These are phyloP conservation scores for Fusarium keratoplasticum DNA, from an alignment of 2,329 filamentous ascomycete species.

Conservation along the genomic window DNA sequence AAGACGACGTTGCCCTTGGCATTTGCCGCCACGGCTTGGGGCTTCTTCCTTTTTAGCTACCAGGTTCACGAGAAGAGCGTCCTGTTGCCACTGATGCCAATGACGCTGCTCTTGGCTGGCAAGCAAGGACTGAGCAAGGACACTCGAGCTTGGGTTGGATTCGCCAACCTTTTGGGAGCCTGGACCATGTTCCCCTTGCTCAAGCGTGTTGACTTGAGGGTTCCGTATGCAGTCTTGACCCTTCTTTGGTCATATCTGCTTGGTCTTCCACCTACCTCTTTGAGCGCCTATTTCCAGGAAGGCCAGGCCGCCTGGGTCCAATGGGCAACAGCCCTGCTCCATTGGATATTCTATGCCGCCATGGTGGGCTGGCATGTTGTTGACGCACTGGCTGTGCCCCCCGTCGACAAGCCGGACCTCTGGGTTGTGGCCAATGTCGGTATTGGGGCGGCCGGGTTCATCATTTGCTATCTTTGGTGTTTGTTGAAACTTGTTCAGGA, in stretches of 20 bases:
- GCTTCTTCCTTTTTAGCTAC: slow-evolving; percentile 97
- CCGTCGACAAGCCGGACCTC: slow-evolving; percentile 84
- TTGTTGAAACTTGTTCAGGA: slow-evolving; percentile 74
- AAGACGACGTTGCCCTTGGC: slow-evolving; percentile 83
- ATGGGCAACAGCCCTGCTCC: slow-evolving; percentile 74
- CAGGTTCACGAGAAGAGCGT: slow-evolving; percentile 99
- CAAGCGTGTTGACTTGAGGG: slow-evolving; percentile 81
- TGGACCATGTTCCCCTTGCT: slow-evolving; percentile 97
- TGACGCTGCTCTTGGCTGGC: slow-evolving; percentile 87
- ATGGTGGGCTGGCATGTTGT: slow-evolving; percentile 87
- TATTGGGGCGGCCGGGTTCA: slow-evolving; percentile 86
- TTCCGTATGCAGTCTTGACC: slow-evolving; percentile 88
- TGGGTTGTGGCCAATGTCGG: slow-evolving; percentile 95
- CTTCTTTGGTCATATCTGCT: slow-evolving; percentile 92
- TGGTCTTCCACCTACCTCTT: slow-evolving; percentile 82
- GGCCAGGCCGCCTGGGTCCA: slow-evolving; percentile 48
- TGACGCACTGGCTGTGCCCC: slow-evolving; percentile 76
- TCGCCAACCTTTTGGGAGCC: slow-evolving; percentile 87
- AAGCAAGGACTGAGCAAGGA: slow-evolving; percentile 81
- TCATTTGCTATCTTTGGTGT: slow-evolving; percentile 92
- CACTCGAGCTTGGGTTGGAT: slow-evolving; percentile 91
- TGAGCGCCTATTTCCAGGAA: slow-evolving; percentile 74
- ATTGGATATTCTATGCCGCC: slow-evolving; percentile 78
- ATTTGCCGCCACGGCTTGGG: slow-evolving; percentile 89
- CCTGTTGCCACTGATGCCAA: slow-evolving; percentile 89